Evolutionary conservation across 2,329 filamentous ascomycete genomes (phyloP).

Genomic region (Chaetomiaceae sp.): DNA sequence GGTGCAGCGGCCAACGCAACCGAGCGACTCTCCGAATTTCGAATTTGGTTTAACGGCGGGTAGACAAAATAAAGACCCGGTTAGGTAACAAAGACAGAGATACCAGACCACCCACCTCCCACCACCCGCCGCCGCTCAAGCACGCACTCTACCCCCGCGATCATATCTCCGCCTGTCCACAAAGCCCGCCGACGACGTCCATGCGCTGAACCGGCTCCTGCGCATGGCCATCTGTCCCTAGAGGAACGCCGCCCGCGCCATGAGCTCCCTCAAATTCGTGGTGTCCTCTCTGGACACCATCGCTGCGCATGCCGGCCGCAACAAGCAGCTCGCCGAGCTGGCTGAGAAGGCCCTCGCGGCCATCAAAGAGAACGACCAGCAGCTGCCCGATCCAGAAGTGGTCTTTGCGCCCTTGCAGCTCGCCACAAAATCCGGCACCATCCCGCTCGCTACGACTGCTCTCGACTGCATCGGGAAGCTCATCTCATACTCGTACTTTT

Average conservation of each 20-base stretch:
- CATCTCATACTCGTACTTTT: slow-evolving; percentile 98
- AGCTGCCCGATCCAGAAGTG: slow-evolving; percentile 82
- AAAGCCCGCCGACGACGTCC: slow-evolving; percentile 9
- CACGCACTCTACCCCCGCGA: not conserved
- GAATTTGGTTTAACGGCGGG: not conserved
- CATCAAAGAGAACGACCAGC: slow-evolving; percentile 77
- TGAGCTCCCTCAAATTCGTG: slow-evolving; percentile 95
- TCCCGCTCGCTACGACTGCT: slow-evolving; percentile 80
- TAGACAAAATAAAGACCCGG: not conserved
- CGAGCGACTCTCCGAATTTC: not conserved
- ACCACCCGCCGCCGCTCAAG: too few species aligned
- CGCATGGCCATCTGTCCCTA: slow-evolving; percentile 43
- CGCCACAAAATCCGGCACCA: slow-evolving; percentile 80
- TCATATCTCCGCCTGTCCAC: not conserved
- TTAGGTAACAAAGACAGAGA: not conserved
- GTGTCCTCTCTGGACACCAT: slow-evolving; percentile 91
- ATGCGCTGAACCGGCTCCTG: slow-evolving; percentile 24
- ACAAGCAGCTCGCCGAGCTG: slow-evolving; percentile 76
- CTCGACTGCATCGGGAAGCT: slow-evolving; percentile 98
- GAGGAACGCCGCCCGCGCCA: slow-evolving; percentile 50
- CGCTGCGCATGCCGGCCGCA: slow-evolving; percentile 79
- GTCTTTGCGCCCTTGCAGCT: slow-evolving; percentile 89
- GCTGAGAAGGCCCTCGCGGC: slow-evolving; percentile 77
- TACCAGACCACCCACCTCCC: not conserved
- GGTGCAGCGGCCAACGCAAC: not conserved